These are phyloP conservation scores for Saturnispora silvae DNA, from an alignment of 805 yeast genomes.

Conservation along the genomic window DNA sequence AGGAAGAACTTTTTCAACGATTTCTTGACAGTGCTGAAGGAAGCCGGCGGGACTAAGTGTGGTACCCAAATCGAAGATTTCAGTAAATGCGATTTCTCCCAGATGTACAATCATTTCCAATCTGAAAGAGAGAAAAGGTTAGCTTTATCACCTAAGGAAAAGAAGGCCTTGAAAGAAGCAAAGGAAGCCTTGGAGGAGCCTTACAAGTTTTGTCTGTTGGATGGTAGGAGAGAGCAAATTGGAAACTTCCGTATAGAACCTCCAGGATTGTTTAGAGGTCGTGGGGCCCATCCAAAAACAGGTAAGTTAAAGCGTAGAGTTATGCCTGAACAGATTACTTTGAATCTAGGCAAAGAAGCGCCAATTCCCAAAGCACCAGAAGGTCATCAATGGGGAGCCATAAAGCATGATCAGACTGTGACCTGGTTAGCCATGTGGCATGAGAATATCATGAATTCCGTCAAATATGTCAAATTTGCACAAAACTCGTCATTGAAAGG, in stretches of 20 bases:
- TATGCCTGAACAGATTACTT: constrained; percentile 76
- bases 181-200: constrained; percentile 71
- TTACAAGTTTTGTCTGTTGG: constrained; percentile 66
- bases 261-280: constrained; percentile 90
- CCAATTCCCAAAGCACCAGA: constrained; percentile 72
- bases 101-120: constrained; percentile 66
- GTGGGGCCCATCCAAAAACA: constrained; percentile 95
- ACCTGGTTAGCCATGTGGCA: constrained; percentile 98
- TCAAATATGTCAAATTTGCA: constrained; percentile 85
- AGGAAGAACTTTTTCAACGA: constrained; percentile 81
- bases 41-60: constrained; percentile 50
- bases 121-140: constrained; percentile 62
- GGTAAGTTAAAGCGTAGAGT: constrained; percentile 86
- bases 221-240: constrained; percentile 84
- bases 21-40: constrained; percentile 56
- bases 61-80: constrained; percentile 42
- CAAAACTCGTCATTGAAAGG: constrained; percentile 88
- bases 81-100: constrained; percentile 63
- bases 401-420: constrained; percentile 79
- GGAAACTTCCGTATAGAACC: constrained; percentile 95
- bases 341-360: constrained; percentile 67
- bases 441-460: constrained; percentile 75
- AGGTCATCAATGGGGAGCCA: constrained; percentile 87
- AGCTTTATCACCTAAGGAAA: constrained; percentile 57
- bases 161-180: constrained; percentile 60